These are phyloP conservation scores for Nigrograna mackinnonii DNA, from an alignment of 2,329 filamentous ascomycete species.

Conservation along the genomic window DNA sequence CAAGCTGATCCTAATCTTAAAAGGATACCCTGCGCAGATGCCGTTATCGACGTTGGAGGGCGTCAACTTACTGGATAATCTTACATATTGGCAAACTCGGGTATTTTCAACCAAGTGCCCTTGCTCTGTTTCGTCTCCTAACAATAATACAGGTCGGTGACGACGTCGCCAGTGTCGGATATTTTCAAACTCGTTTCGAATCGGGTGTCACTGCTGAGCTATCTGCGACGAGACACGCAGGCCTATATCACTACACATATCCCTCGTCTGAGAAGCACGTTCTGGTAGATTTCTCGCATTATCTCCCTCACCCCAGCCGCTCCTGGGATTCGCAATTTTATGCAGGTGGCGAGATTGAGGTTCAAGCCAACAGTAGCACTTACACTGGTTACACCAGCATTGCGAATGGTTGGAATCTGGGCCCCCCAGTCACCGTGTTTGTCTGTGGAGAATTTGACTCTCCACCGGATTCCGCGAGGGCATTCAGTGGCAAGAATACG, in stretches of 20 bases:
- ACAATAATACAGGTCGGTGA: conserved; percentile 24
- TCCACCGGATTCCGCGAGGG: conserved; percentile 20
- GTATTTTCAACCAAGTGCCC: conserved; percentile 11
- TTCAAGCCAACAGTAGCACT: conserved; percentile 27
- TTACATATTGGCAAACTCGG: conserved; percentile 45
- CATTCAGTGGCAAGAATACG: conserved; percentile 42
- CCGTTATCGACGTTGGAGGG: conserved; percentile 42
- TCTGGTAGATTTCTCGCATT: conserved; percentile 54
- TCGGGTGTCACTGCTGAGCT: conserved; percentile 41
- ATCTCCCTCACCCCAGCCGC: conserved; percentile 34
- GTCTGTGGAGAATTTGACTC: conserved; percentile 40
- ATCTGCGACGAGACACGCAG: conserved; percentile 40
- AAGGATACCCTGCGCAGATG: conserved; percentile 40
- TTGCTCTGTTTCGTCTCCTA: too few species aligned
- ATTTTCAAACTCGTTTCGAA: conserved; percentile 38
- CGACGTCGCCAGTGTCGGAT: conserved; percentile 37
- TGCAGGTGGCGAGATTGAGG: conserved; percentile 36
- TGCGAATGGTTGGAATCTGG: conserved; percentile 42
- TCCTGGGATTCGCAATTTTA: conserved; percentile 42
- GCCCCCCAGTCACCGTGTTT: conserved; percentile 37
- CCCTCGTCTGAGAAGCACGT: conserved; percentile 46
- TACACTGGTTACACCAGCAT: conserved; percentile 39
- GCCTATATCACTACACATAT: conserved; percentile 40
- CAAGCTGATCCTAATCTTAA: too few species aligned
- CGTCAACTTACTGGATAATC: conserved; percentile 49